Evolutionary conservation across 192 early-diverging fungal species (phyloP), one percentile per base, ranked within the genome.

Genomic region (Backusella luteola): DNA sequence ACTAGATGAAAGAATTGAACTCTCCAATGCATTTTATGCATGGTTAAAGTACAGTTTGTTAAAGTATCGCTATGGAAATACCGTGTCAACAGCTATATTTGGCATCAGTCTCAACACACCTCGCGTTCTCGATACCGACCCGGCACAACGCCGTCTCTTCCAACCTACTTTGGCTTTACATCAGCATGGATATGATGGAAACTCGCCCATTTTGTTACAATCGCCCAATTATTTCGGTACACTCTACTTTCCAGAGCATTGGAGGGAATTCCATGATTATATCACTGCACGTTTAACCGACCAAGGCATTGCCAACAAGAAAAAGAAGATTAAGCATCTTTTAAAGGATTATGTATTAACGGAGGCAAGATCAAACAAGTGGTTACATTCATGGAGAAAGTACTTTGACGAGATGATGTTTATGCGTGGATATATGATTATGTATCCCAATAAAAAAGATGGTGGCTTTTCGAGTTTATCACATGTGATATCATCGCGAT

Each of bases 201-300:
- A 76, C 9, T 80, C 82, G 0, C 87, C 89, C 14, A 89, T 86
- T 77, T 76, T 88, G 6, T 53, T 84, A 21, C 89, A 90, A 73
- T 67, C 84, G 5, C 85, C 85, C 4, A 88, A 85, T 63, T 82
- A 86, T 70, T 85, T 78, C 79, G 84, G 84, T 82, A 86, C 86
- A 26, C 80, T 89, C 9, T 90, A 85, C 63, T 89, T 90, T 66
- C 89, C 89, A 6, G 85, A 89, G 68, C 81, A 87, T 42, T 90
- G 89, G 89, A 80, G 82, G 34, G 88, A 89, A 71, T 90, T 88
- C 67, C 89, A 90, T 67, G 81, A 89, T 69, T 90, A 89, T 75
- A 75, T 90, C 0, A 82, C 84, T 1, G 84, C 81, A 66, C 78
- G 89, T 26, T 72, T 87, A 66, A 35, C 84, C 46, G 89, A 90